Evolutionary conservation across 1,284 basidiomycete genomes (phyloP), one percentile per base, ranked within the genome.

Genomic region (Mixia osmundae): DNA sequence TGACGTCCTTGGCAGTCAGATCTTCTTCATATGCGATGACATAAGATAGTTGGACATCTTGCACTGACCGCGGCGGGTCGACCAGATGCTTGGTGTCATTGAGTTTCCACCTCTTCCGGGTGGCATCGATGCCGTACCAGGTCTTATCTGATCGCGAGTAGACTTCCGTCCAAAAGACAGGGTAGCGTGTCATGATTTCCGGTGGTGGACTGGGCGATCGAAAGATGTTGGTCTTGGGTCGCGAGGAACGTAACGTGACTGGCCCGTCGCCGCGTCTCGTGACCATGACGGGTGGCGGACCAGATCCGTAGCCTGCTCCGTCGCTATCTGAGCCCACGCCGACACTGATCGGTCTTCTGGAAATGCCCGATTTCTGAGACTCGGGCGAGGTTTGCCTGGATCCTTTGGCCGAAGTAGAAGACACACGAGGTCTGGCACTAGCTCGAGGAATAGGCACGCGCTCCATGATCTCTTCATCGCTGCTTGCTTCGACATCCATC

Each of bases 81-180:
- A n/a, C 58, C 0, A 89, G 89, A 55, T 95, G 85, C 58, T 89
- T 95, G 18, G 67, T 61, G 39, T 69, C 71, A 44, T 71, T 70
- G 49, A 76, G 78, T 47, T 83, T 74, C 42, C 87, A 71, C 35
- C 72, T 65, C 27, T 66, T 71, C 9, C 76, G 69, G 20, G 87
- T 66, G 3, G 83, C 80, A 55, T 99, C 91, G 28, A 95, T 73
- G 0, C 83, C 76, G 14, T 95, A 62, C 89, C 89, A 99, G 27
- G 72, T 71, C 30, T 69, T 72, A 57, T 94, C 85, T 1, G 85
- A 72, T 14, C 79, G 72, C 20, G 79, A 87, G 57, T 87, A 99
- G 0, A 94, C 79, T 56, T 97, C 91, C 1, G 79, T 82, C 91
- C 89, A 99, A 56, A 87, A 82, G 3, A 89, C 74, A 0, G 89